These are phyloP conservation scores for Cicer judaicum DNA, from an alignment of 306 rosid genomes.

Conservation along the genomic window DNA sequence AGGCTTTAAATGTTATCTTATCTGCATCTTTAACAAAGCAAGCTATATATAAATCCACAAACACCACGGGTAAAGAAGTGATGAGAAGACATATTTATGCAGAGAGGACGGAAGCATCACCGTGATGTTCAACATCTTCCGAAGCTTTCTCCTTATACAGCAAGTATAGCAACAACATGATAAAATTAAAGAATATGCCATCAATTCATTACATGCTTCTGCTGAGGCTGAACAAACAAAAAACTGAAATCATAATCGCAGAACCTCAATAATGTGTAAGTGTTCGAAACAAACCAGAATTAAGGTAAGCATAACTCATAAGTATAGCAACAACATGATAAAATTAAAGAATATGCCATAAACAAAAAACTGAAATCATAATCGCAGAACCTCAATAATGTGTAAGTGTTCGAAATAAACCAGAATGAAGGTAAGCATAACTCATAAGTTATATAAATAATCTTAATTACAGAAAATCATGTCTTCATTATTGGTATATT, in stretches of 20 bases:
- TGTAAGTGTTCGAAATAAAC: too few species aligned
- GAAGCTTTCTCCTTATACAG: constrained; percentile 89
- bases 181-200: constrained; percentile 89
- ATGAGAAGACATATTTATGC: constrained; percentile 24
- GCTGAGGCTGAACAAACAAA: constrained; percentile 66
- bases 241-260: constrained; percentile 28
- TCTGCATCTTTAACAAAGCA: constrained; percentile 31
- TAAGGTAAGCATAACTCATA: neutral
- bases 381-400: too few species aligned
- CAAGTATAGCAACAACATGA: constrained; percentile 98
- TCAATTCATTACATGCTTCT: constrained; percentile 90
- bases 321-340: too few species aligned
- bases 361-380: too few species aligned
- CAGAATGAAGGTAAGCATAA: too few species aligned
- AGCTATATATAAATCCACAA: constrained; percentile 17
- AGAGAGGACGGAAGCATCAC: constrained; percentile 53
- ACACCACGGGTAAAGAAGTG: constrained; percentile 3
- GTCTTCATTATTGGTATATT: constrained; percentile 30
- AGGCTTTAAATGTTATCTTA: constrained; percentile 8
- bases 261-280: constrained; percentile 26
- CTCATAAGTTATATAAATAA: constrained; percentile 12
- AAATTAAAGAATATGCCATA: too few species aligned
- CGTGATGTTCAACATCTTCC: constrained; percentile 85
- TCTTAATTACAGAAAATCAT: constrained; percentile 21
- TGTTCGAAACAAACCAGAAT: constrained; percentile 17